Evolutionary conservation across 495 filamentous ascomycete species (phyloP).

Genomic region (Xylaria cubensis): DNA sequence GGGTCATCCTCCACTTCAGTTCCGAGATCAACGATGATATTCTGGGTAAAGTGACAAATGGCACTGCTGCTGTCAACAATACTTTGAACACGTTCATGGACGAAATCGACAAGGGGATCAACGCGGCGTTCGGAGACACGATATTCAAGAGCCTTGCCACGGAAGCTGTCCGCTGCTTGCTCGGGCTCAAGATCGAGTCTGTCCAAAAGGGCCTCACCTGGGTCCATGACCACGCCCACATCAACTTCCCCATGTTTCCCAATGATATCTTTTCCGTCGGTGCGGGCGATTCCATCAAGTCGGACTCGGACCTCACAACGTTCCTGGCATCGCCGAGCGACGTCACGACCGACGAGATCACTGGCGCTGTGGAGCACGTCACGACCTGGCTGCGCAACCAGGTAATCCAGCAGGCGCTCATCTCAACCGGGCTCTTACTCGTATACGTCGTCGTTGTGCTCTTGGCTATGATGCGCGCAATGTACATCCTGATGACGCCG

Average conservation of each 20-base stretch:
- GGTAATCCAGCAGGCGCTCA: slow-evolving; percentile 77
- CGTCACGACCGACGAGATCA: slow-evolving; percentile 79
- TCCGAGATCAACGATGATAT: slow-evolving; percentile 80
- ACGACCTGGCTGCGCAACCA: slow-evolving; percentile 64
- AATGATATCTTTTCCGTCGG: slow-evolving; percentile 86
- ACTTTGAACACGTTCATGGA: slow-evolving; percentile 85
- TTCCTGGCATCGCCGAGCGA: slow-evolving; percentile 77
- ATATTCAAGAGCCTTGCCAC: slow-evolving; percentile 73
- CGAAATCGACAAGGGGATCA: slow-evolving; percentile 72
- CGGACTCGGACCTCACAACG: slow-evolving; percentile 62
- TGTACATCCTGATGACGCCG: slow-evolving; percentile 55
- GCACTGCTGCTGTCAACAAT: slow-evolving; percentile 78
- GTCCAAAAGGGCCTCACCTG: slow-evolving; percentile 88
- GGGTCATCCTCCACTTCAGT: slow-evolving; percentile 70
- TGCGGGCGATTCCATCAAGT: slow-evolving; percentile 66
- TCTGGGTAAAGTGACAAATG: slow-evolving; percentile 87
- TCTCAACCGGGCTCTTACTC: slow-evolving; percentile 71
- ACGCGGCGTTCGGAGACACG: slow-evolving; percentile 80
- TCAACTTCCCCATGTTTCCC: slow-evolving; percentile 78
- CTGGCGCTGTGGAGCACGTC: slow-evolving; percentile 71
- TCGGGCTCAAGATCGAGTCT: slow-evolving; percentile 75
- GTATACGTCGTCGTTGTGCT: slow-evolving; percentile 80
- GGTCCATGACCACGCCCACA: slow-evolving; percentile 83
- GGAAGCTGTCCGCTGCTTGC: slow-evolving; percentile 76
- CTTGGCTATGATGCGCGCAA: slow-evolving; percentile 71